These are phyloP conservation scores for Yamadazyma philogaea DNA, from an alignment of 805 yeast species.

Conservation along the genomic window DNA sequence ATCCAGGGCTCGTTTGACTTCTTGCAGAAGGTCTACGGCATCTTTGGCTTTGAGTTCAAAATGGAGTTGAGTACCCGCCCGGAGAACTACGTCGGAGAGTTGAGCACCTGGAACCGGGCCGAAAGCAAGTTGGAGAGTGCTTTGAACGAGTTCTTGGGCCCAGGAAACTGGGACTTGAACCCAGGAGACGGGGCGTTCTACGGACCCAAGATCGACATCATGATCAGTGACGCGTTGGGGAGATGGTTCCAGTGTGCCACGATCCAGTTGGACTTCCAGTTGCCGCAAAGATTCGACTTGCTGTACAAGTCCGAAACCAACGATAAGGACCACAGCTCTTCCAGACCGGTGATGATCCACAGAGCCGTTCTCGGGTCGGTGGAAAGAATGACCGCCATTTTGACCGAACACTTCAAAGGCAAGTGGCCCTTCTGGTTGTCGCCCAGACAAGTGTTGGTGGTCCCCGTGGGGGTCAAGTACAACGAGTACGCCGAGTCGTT, in stretches of 20 bases:
- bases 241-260: conserved; percentile 99
- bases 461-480: conserved; percentile 95
- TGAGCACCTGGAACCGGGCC: conserved; percentile 92
- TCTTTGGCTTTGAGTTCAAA: conserved; percentile 91
- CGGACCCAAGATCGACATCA: conserved; percentile 94
- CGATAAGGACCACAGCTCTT: conserved; percentile 54
- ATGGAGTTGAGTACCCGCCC: conserved; percentile 98
- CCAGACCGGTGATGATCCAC: conserved; percentile 98
- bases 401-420: conserved; percentile 97
- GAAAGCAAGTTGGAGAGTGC: conserved; percentile 82
- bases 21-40: conserved; percentile 80
- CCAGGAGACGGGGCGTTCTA: conserved; percentile 97
- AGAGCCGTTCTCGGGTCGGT: conserved; percentile 98
- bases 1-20: conserved; percentile 83
- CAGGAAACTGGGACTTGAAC: conserved; percentile 90
- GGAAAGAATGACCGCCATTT: conserved; percentile 98
- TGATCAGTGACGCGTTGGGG: conserved; percentile 88
- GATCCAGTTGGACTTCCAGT: conserved; percentile 97
- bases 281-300: conserved; percentile 89
- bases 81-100: conserved; percentile 90
- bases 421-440: conserved; percentile 99
- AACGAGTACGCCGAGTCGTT: conserved; percentile 85
- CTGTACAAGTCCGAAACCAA: conserved; percentile 68
- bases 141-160: conserved; percentile 68
- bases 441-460: conserved; percentile 96